A percentile compares a stretch with the other conserved stretches of the same genome.
phyloP scores from a whole-genome alignment of 352 stramenopile species.

The Pythium oligandrum region DNA sequence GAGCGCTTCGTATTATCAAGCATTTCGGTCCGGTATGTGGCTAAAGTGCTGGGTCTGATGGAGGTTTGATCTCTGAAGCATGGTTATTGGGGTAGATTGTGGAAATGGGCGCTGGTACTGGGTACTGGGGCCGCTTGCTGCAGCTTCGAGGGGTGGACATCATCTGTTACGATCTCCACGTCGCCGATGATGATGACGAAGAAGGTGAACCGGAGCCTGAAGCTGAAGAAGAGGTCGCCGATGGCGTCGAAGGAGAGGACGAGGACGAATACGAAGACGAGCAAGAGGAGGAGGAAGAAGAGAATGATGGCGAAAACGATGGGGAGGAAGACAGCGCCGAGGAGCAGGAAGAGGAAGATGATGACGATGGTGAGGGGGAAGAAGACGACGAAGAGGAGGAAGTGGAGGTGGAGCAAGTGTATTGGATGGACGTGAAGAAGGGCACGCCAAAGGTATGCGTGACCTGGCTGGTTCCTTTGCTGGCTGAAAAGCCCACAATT shows the following conservation, averaged over 20 bases:
- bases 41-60: neutral
- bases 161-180: conserved; percentile 83
- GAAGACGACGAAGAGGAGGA: conserved; percentile 53
- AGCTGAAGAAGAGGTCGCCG: conserved; percentile 15
- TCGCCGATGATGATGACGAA: conserved; percentile 47
- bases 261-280: conserved; percentile 27
- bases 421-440: conserved; percentile 76
- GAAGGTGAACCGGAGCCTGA: conserved; percentile 6
- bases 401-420: conserved; percentile 79
- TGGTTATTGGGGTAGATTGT: conserved; percentile 54
- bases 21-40: conserved; percentile 76
- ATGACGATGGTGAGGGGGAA: conserved; percentile 1
- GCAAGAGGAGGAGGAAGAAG: conserved; percentile 13
- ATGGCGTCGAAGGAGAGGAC: conserved; percentile 19
- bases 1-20: conserved; percentile 87
- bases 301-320: conserved; percentile 15
- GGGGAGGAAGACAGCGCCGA: conserved; percentile 11
- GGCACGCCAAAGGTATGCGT: conserved; percentile 59
- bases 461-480: too few species aligned
- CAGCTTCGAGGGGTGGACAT: conserved; percentile 81
- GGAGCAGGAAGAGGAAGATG: conserved; percentile 10
- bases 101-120: conserved; percentile 88
- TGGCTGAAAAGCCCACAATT: too few species aligned
- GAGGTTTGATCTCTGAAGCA: conserved; percentile 4
- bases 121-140: conserved; percentile 85